These are phyloP conservation scores for Nemophila menziesii DNA, from an alignment of 257 asterid genomes.

Conservation along the genomic window DNA sequence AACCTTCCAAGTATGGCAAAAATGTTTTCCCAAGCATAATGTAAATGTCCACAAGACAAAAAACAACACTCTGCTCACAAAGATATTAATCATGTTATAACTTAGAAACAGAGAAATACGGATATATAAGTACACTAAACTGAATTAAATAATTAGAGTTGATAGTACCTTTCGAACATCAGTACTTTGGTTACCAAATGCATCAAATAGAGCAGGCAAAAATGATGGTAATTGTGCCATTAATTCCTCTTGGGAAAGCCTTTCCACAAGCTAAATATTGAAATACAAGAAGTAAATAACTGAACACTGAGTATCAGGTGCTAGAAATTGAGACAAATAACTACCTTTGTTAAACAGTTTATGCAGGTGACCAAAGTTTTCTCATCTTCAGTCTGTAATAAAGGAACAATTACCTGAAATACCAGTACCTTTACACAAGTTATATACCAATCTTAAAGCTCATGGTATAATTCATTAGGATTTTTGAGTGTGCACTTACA, in stretches of 20 bases:
- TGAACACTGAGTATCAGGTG: too few species aligned
- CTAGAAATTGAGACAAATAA: too few species aligned
- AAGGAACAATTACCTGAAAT: slow-evolving; percentile 84
- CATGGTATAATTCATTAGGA: not conserved
- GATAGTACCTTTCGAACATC: slow-evolving; percentile 88
- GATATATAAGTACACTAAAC: not conserved
- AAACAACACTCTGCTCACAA: slow-evolving; percentile 81
- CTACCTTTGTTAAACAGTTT: slow-evolving; percentile 96
- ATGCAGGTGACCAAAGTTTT: slow-evolving; percentile 91
- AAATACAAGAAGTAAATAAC: too few species aligned
- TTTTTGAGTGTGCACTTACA: slow-evolving; percentile 34
- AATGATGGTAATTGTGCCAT: slow-evolving; percentile 77
- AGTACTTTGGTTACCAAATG: slow-evolving; percentile 95
- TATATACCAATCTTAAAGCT: not conserved
- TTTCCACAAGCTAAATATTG: slow-evolving; percentile 70
- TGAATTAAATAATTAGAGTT: not conserved
- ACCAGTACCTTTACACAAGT: slow-evolving; percentile 1
- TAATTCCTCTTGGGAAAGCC: slow-evolving; percentile 86
- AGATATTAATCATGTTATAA: not conserved
- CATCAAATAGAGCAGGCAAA: slow-evolving; percentile 93
- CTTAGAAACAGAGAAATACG: not conserved
- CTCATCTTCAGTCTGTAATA: slow-evolving; percentile 93
- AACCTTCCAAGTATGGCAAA: slow-evolving; percentile 88
- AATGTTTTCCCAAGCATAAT: slow-evolving; percentile 94
- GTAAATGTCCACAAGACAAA: slow-evolving; percentile 92